Percentiles rank a stretch among this genome's conserved stretches.
Conservation (phyloP, 202 grass and related monocot genomes). For the Musa balbisiana region DNA sequence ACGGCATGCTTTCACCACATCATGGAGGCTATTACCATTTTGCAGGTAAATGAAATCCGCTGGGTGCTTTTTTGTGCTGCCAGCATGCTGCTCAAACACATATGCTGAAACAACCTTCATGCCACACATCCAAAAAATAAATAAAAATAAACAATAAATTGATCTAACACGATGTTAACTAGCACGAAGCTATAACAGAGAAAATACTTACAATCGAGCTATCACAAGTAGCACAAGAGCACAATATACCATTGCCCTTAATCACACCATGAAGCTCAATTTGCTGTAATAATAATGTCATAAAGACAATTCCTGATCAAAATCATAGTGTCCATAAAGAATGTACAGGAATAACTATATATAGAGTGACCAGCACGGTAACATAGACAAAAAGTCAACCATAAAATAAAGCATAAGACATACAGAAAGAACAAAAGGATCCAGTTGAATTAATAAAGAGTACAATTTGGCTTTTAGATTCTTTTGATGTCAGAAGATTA, state of each 20-base stretch:
- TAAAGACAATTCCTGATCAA: constrained; percentile 32
- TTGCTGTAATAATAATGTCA: constrained; percentile 46
- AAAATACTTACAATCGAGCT: constrained; percentile 48
- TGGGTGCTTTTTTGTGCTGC: constrained; percentile 83
- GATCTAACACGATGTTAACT: background rate
- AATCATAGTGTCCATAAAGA: constrained; percentile 30
- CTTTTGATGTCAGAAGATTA: constrained; percentile 5
- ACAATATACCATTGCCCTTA: constrained; percentile 57
- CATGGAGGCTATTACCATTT: constrained; percentile 70
- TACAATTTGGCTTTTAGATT: background rate
- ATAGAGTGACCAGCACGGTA: background rate
- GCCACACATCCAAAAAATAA: background rate
- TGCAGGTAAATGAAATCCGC: constrained; percentile 79
- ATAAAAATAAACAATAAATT: background rate
- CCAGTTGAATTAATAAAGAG: background rate
- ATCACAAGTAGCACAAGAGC: constrained; percentile 70
- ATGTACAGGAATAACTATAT: constrained; percentile 1
- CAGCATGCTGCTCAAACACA: constrained; percentile 85
- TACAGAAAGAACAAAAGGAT: background rate
- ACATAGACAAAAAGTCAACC: background rate
- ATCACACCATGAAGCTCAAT: constrained; percentile 69
- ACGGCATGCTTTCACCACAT: constrained; percentile 48
- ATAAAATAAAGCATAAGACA: background rate
- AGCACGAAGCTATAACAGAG: constrained; percentile 11
- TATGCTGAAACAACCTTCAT: constrained; percentile 68